Percentiles rank a stretch among this genome's conserved stretches.
Conservation (phyloP, 441 rosid species). For the Cnidoscolus chayamansa region DNA sequence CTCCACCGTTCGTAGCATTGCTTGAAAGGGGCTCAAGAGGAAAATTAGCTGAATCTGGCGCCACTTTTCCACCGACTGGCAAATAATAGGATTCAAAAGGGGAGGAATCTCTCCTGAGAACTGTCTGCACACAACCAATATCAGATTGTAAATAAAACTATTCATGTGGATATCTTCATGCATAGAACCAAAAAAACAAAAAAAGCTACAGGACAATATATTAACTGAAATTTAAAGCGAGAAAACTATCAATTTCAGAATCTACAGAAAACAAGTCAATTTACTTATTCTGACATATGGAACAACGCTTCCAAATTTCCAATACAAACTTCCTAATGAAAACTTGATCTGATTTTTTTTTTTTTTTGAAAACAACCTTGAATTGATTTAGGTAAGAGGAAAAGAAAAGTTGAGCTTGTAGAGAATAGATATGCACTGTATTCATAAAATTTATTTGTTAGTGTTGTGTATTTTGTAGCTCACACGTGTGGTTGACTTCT, state of each 20-base stretch:
- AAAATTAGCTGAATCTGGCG: slow-evolving; percentile 60
- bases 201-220: slow-evolving; percentile 11
- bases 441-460: too few species aligned
- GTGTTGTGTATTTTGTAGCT: too few species aligned
- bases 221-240: slow-evolving; percentile 13
- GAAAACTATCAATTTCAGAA: slow-evolving; percentile 7
- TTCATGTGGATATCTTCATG: slow-evolving; percentile 23
- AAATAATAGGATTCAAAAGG: slow-evolving; percentile 82
- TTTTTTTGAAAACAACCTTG: too few species aligned
- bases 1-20: slow-evolving; percentile 54
- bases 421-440: too few species aligned
- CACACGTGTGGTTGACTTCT: too few species aligned
- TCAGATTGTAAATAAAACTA: slow-evolving; percentile 30
- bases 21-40: slow-evolving; percentile 67
- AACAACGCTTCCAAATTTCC: neutral
- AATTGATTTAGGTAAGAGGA: neutral
- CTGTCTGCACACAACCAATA: slow-evolving; percentile 64
- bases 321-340: slow-evolving; percentile 7
- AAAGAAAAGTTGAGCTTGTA: too few species aligned
- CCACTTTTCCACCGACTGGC: slow-evolving; percentile 51
- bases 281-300: neutral
- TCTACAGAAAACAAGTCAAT: neutral
- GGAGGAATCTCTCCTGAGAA: slow-evolving; percentile 56
- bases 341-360: neutral
- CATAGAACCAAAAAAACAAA: slow-evolving; percentile 22